Evolutionary conservation across 805 yeast species (phyloP).

Genomic region (Lachancea nothofagi): DNA sequence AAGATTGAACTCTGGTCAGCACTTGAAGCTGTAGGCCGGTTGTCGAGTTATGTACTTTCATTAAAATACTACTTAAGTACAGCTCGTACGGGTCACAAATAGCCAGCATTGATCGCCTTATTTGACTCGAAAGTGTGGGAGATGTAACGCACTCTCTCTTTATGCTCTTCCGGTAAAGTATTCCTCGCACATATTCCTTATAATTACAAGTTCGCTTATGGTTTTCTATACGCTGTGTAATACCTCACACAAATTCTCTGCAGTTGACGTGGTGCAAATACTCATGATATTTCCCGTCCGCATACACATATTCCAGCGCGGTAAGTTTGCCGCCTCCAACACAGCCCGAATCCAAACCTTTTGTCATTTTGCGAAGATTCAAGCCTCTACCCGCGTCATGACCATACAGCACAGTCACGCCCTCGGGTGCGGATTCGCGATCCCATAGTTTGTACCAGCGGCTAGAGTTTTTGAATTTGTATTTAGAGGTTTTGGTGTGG

Average conservation of each 20-base stretch:
- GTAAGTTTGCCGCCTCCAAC: slow-evolving; percentile 65
- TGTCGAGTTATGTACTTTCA: too few relatives aligned
- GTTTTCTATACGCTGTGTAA: too few relatives aligned
- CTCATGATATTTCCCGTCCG: slow-evolving; percentile 9
- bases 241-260: slow-evolving; percentile 1
- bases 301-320: slow-evolving; percentile 40
- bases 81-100: too few relatives aligned
- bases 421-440: slow-evolving; percentile 18
- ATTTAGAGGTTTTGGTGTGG: slow-evolving; percentile 39
- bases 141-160: too few relatives aligned
- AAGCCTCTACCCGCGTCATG: slow-evolving; percentile 84
- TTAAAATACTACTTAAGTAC: too few relatives aligned
- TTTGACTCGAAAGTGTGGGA: too few relatives aligned
- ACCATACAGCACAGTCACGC: slow-evolving; percentile 64
- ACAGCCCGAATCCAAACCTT: slow-evolving; percentile 82
- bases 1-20: too few relatives aligned
- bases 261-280: slow-evolving; percentile 15
- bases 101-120: too few relatives aligned
- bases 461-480: slow-evolving; percentile 26
- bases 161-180: too few relatives aligned
- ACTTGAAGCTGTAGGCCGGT: too few relatives aligned
- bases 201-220: too few relatives aligned
- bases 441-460: slow-evolving; percentile 61
- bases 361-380: slow-evolving; percentile 54
- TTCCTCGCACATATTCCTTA: too few relatives aligned